Base-by-base conservation (phyloP, 1,139 yeast species). In the Candida tetrigidarum region DNA sequence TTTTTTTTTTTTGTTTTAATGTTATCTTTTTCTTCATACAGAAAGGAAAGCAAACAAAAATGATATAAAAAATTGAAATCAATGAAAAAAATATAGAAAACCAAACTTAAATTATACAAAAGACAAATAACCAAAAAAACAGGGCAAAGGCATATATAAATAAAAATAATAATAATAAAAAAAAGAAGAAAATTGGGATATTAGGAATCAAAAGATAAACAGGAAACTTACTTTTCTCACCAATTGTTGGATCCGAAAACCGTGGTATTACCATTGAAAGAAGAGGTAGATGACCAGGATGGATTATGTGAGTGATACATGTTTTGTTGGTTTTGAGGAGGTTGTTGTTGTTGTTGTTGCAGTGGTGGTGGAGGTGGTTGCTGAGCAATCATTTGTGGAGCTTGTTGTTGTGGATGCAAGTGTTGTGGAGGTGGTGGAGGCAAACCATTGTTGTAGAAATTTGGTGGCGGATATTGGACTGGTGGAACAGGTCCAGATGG, bases 281-380 rank as follows among this genome's bases (percentile, higher is more conserved):
- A 43, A 10, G 50, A 36, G 2, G 47, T 34, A 14, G 51, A 45
- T 12, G 51, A 48, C 51, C 51, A 48, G 3, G 51, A 48, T 4
- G 39, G 46, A 29, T 41, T 48, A 19, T 46, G 49, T 4, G 47
- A 34, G 28, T 48, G 49, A 23, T 43, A 32, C 23, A 29, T 20
- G 19, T 30, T 37, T 33, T 16, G 37, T 9, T 26, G 37, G 28
- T 39, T 36, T 23, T 29, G 39, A 5, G 18, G 22, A 15, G 37
- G 44, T 18, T 43, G 46, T 12, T 30, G 41, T n/a, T 22, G 33
- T 23, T 19, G 40, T 12, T 41, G 45, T 26, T 10, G 40, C n/a
- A 28, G 45, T 18, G n/a, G n/a, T n/a, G n/a, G n/a, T n/a, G n/a
- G n/a, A n/a, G n/a, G n/a, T n/a, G n/a, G n/a, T n/a, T n/a, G n/a